Percentiles rank a stretch among this genome's conserved stretches.
Evolutionary conservation across 2,329 filamentous ascomycete species (phyloP).

Genomic region (Fusarium metavorans): DNA sequence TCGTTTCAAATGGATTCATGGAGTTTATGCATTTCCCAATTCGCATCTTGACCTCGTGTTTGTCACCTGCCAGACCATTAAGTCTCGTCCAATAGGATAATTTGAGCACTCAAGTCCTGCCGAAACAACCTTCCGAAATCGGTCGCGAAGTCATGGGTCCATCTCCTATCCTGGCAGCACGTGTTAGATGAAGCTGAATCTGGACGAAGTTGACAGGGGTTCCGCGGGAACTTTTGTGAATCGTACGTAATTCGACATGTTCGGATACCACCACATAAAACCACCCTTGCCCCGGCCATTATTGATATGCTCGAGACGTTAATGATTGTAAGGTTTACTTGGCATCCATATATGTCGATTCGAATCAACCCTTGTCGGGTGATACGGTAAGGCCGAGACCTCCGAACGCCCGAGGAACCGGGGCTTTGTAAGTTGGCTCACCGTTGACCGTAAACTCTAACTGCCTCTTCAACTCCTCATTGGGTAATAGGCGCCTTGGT

Average conservation of each 20-base stretch:
- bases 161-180: not conserved
- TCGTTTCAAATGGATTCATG: not conserved
- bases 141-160: not conserved
- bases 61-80: not conserved
- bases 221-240: not conserved
- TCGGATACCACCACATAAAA: not conserved
- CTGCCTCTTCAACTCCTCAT: not conserved
- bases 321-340: not conserved
- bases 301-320: not conserved
- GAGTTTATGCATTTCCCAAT: not conserved
- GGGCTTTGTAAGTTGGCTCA: not conserved
- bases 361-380: not conserved
- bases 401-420: not conserved
- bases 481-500: not conserved
- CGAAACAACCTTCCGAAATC: not conserved
- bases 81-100: not conserved
- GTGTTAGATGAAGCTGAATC: not conserved
- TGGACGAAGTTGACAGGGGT: not conserved
- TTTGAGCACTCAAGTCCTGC: not conserved
- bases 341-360: not conserved
- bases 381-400: not conserved
- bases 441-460: not conserved
- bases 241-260: not conserved
- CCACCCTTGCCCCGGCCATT: not conserved
- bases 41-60: not conserved